phyloP scores from a whole-genome alignment of 257 asterid genomes.

The Gynochthodes officinalis region DNA sequence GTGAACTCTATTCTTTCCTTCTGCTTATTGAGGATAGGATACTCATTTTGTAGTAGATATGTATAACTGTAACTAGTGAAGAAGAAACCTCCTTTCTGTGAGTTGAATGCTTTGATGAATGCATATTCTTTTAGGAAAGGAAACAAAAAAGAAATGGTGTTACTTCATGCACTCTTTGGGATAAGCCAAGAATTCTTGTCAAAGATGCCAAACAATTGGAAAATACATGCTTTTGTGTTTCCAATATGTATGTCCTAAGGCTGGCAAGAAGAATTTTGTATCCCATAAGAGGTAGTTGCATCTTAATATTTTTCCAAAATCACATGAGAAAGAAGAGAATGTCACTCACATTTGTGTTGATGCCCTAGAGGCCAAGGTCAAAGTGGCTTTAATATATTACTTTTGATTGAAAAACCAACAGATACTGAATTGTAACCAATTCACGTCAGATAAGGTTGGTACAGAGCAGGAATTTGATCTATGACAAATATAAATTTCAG shows the following conservation, averaged over 20 bases:
- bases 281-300: too few species aligned
- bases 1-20: constrained; percentile 10
- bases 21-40: not conserved
- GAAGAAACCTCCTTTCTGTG: too few species aligned
- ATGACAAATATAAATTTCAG: constrained; percentile 21
- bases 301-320: too few species aligned
- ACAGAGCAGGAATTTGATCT: not conserved
- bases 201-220: not conserved
- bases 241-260: too few species aligned
- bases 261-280: too few species aligned
- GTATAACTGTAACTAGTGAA: not conserved
- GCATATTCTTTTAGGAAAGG: not conserved
- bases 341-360: too few species aligned
- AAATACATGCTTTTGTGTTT: too few species aligned
- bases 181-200: not conserved
- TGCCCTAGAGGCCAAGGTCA: too few species aligned
- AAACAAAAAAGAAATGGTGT: not conserved
- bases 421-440: not conserved
- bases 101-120: too few species aligned
- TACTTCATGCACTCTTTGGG: not conserved
- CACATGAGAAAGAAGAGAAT: too few species aligned
- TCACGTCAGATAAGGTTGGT: not conserved
- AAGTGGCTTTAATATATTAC: too few species aligned
- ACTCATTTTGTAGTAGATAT: not conserved
- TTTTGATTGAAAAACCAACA: too few species aligned